Evolutionary conservation across 352 stramenopile genomes (phyloP), one percentile per base, ranked within the genome.

Genomic region (Heterotrichella gracilis): DNA sequence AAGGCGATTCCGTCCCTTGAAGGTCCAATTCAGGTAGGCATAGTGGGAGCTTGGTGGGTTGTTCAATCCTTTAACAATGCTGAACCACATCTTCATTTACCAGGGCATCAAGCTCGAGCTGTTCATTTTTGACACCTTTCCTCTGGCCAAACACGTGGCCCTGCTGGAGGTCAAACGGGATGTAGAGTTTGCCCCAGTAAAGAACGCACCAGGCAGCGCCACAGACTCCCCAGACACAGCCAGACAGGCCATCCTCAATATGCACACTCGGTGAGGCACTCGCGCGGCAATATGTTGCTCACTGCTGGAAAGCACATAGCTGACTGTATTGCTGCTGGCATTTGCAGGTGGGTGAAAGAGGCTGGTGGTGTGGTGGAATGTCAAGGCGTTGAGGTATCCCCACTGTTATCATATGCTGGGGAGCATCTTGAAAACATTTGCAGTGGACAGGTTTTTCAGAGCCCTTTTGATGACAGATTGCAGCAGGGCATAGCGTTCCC

Each of bases 51-150:
- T 13, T 19, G 13, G 39, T n/a, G n/a, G n/a, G n/a, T n/a, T n/a
- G n/a, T n/a, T n/a, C n/a, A n/a, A n/a, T n/a, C n/a, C n/a, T n/a
- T n/a, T n/a, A n/a, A n/a, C n/a, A n/a, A n/a, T n/a, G n/a, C n/a
- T n/a, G n/a, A n/a, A n/a, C n/a, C n/a, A n/a, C n/a, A n/a, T 25
- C 64, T 4, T 68, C n/a, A n/a, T n/a, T n/a, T n/a, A 73, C 73
- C 94, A 94, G 69, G 92, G 89, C 20, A 85, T 97, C 76, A 98
- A 98, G 77, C 77, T 97, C 17, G 92, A 98, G 76, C 82, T 84
- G 2, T 97, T 97, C 75, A 97, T 98, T 73, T 98, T 98, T 75
- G 92, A 98, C 77, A 87, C 95, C 1, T 97, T 98, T 73, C 85
- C 86, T 39, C 78, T 94, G 0, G 90, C 87, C 2, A 76, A 81